Conservation (phyloP, 441 rosid species). For the Mallotus repandus region DNA sequence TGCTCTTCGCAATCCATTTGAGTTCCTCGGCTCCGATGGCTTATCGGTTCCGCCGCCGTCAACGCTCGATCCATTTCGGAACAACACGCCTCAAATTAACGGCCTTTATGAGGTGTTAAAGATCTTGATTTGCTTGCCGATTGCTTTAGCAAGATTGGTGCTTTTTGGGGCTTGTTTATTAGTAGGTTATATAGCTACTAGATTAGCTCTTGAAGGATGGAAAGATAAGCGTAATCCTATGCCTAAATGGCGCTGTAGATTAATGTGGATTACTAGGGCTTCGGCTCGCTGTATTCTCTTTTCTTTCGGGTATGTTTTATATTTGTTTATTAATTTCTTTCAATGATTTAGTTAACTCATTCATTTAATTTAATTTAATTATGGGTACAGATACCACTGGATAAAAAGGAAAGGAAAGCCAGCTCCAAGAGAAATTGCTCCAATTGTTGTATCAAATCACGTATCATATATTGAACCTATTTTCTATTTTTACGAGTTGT, state of each 20-base stretch:
- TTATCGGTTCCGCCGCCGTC: constrained; percentile 44
- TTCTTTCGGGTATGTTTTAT: constrained; percentile 69
- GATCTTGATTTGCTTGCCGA: constrained; percentile 65
- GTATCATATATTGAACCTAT: constrained; percentile 92
- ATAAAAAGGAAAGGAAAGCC: constrained; percentile 88
- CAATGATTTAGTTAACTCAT: neutral
- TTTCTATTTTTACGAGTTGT: constrained; percentile 87
- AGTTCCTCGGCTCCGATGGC: constrained; percentile 46
- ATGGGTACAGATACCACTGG: constrained; percentile 82
- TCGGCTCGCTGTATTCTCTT: constrained; percentile 77
- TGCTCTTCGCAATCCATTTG: constrained; percentile 44
- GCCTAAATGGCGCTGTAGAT: constrained; percentile 77
- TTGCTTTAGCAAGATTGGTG: constrained; percentile 60
- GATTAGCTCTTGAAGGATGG: constrained; percentile 75
- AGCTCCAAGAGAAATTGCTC: constrained; percentile 83
- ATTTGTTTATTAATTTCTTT: neutral
- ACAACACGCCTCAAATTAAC: constrained; percentile 48
- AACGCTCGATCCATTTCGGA: constrained; percentile 75
- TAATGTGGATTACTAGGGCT: constrained; percentile 91
- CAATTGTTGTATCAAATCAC: constrained; percentile 91
- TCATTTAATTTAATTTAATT: neutral
- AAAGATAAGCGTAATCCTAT: constrained; percentile 78
- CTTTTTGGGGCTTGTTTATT: constrained; percentile 60
- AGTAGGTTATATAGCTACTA: constrained; percentile 70
- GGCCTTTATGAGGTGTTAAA: constrained; percentile 76